phyloP scores from a whole-genome alignment of 176 grass and related monocot species.

The Oropetium thomaeum region DNA sequence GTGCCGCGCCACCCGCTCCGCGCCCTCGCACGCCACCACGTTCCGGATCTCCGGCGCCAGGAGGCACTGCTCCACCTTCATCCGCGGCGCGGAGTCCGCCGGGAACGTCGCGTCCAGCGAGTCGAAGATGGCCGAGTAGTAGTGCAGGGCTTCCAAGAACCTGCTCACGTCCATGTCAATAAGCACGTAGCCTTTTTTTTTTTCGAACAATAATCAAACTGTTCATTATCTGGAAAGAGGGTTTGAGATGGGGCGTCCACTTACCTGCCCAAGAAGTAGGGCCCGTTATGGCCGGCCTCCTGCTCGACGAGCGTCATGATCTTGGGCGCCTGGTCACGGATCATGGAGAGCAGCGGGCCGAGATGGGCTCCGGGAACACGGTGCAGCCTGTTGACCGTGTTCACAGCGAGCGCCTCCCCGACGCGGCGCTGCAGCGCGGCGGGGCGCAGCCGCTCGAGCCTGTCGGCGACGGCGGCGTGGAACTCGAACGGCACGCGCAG shows the following conservation, averaged over 20 bases:
- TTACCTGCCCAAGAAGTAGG: slow-evolving; percentile 64
- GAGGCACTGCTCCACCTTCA: slow-evolving; percentile 67
- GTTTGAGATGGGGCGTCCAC: background rate
- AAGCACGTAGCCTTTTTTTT: too few relatives aligned
- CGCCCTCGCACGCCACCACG: slow-evolving; percentile 78
- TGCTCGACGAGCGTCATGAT: slow-evolving; percentile 88
- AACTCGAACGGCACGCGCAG: slow-evolving; percentile 77
- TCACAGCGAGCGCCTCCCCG: slow-evolving; percentile 80
- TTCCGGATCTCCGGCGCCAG: slow-evolving; percentile 67
- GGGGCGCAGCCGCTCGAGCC: slow-evolving; percentile 58
- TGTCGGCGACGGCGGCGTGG: slow-evolving; percentile 63
- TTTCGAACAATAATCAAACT: too few relatives aligned
- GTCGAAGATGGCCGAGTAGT: slow-evolving; percentile 95
- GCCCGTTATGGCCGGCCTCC: slow-evolving; percentile 78
- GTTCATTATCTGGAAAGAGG: too few relatives aligned
- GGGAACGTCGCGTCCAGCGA: slow-evolving; percentile 63
- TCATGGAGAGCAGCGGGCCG: slow-evolving; percentile 51
- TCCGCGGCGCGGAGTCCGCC: slow-evolving; percentile 43
- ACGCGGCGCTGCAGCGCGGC: slow-evolving; percentile 58
- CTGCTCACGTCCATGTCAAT: background rate
- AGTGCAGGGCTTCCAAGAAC: slow-evolving; percentile 83
- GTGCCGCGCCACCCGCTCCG: slow-evolving; percentile 61
- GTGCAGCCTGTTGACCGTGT: slow-evolving; percentile 73
- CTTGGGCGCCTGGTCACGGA: slow-evolving; percentile 58
- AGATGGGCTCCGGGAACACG: slow-evolving; percentile 52